A percentile compares a stretch with the other conserved stretches of the same genome.
These are phyloP conservation scores for Chaetoceros muelleri DNA, from an alignment of 108 stramenopile genomes.

Conservation along the genomic window DNA sequence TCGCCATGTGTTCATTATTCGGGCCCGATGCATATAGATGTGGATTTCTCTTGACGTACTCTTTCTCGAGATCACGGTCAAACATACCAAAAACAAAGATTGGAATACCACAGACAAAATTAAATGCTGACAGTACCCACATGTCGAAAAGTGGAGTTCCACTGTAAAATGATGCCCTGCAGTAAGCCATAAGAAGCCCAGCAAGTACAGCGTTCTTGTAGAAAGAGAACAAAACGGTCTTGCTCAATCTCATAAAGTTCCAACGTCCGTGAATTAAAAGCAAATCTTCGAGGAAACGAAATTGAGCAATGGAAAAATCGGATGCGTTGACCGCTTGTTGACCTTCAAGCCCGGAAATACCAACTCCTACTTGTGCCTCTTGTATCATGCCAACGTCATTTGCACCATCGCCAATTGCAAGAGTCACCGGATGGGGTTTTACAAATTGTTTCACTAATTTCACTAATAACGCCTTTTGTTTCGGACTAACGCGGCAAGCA, in stretches of 20 bases:
- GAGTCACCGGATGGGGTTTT: conserved; percentile 80
- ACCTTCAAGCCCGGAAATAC: conserved; percentile 94
- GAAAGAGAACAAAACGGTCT: conserved; percentile 90
- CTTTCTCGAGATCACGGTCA: conserved; percentile 84
- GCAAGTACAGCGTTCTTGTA: conserved; percentile 96
- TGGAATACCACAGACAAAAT: conserved; percentile 82
- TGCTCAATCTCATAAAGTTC: conserved; percentile 87
- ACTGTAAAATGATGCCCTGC: conserved; percentile 57
- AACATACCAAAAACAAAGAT: conserved; percentile 82
- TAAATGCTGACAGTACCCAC: conserved; percentile 76
- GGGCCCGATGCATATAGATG: conserved; percentile 67
- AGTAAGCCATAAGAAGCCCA: conserved; percentile 57
- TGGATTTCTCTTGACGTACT: conserved; percentile 64
- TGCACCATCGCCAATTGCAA: conserved; percentile 96
- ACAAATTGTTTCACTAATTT: conserved; percentile 76
- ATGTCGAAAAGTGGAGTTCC: conserved; percentile 72
- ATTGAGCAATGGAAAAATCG: conserved; percentile 92
- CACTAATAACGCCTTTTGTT: conserved; percentile 88
- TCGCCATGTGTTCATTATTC: conserved; percentile 57
- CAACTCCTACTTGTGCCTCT: conserved; percentile 90
- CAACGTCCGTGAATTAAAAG: conserved; percentile 95
- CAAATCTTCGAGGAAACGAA: conserved; percentile 79
- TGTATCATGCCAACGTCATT: conserved; percentile 98
- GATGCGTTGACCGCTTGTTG: conserved; percentile 94
- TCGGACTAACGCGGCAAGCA: conserved; percentile 91